Percentiles rank a stretch among this genome's conserved stretches.
Evolutionary conservation across 192 early-diverging fungal species (phyloP).

Genomic region (Ambispora gerdemannii): DNA sequence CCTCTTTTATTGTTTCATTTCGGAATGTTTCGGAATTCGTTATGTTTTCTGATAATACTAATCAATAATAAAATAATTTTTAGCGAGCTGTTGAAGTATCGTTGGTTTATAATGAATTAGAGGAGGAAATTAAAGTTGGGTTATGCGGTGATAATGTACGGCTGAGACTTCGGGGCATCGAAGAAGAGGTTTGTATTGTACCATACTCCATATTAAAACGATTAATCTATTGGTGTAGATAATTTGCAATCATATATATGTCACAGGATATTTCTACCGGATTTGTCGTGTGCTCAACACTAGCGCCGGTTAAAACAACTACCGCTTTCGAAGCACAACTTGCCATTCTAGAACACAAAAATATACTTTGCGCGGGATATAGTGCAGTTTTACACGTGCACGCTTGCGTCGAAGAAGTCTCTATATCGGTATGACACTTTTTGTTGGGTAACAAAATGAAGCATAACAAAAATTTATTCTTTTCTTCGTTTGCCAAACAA

Average conservation of each 20-base stretch:
- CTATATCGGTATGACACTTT: constrained; percentile 49
- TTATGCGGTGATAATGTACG: constrained; percentile 93
- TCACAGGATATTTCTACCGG: constrained; percentile 73
- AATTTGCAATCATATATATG: not conserved
- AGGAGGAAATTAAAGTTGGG: constrained; percentile 71
- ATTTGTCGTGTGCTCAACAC: constrained; percentile 79
- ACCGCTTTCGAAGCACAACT: constrained; percentile 84
- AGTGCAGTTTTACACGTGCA: constrained; percentile 91
- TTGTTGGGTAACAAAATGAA: constrained; percentile 10
- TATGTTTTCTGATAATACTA: not conserved
- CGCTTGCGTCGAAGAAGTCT: constrained; percentile 83
- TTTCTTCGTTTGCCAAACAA: constrained; percentile 22
- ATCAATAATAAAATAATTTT: not conserved
- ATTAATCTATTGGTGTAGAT: not conserved
- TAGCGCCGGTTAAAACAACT: constrained; percentile 75
- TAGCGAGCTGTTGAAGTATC: constrained; percentile 62
- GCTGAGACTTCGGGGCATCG: constrained; percentile 82
- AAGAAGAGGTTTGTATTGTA: constrained; percentile 72
- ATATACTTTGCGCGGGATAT: constrained; percentile 96
- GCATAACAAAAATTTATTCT: constrained; percentile 25
- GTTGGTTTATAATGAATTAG: constrained; percentile 79
- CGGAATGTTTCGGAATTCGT: constrained; percentile 31
- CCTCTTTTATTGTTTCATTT: too few species aligned
- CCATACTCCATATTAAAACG: not conserved
- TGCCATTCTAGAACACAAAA: constrained; percentile 89